These are phyloP conservation scores for Aspergillus texensis DNA, from an alignment of 2,329 filamentous ascomycete genomes.

Conservation along the genomic window DNA sequence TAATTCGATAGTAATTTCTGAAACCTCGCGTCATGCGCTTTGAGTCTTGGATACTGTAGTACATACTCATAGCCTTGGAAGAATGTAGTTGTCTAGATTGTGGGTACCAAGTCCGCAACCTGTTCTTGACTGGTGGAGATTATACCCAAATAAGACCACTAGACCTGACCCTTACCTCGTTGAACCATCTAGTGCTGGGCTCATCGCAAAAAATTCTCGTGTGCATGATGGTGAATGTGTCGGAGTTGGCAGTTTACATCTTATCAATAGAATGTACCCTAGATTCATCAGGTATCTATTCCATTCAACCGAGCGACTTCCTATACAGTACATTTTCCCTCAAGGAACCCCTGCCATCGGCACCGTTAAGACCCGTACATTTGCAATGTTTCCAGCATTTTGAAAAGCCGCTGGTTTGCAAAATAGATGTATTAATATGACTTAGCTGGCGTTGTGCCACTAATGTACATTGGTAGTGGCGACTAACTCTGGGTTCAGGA, in stretches of 20 bases:
- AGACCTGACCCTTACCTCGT: background rate
- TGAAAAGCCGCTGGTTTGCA: background rate
- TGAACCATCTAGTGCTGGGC: background rate
- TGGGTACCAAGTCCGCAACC: background rate
- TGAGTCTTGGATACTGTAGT: background rate
- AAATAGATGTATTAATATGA: background rate
- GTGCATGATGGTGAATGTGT: background rate
- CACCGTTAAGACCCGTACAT: background rate
- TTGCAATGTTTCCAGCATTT: background rate
- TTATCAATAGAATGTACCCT: background rate
- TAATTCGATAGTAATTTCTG: background rate
- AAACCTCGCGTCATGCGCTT: background rate
- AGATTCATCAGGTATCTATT: background rate
- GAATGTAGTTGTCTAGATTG: background rate
- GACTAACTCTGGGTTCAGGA: background rate
- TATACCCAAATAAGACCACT: background rate
- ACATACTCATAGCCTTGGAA: background rate
- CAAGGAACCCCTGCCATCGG: background rate
- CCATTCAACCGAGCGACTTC: background rate
- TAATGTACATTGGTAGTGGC: background rate
- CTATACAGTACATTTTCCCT: background rate
- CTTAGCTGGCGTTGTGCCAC: background rate
- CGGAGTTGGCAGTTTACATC: background rate
- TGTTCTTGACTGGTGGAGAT: background rate
- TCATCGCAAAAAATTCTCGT: background rate